Percentiles rank a stretch among this genome's conserved stretches.
Evolutionary conservation across 148 eudicot genomes (phyloP).

Genomic region (Camellia granthamiana): DNA sequence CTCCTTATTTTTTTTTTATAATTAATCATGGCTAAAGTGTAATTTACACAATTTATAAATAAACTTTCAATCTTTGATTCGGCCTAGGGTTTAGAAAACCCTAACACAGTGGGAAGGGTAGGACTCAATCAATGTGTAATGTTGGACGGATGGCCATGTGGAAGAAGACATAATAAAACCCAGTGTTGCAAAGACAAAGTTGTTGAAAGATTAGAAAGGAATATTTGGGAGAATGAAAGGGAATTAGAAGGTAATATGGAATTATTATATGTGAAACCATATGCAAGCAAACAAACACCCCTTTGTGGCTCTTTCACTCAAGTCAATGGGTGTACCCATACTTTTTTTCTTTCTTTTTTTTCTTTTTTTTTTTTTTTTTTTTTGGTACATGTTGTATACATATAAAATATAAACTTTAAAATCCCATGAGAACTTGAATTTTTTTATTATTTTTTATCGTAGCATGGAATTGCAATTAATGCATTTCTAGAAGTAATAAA

Average conservation of each 20-base stretch:
- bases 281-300: constrained; percentile 31
- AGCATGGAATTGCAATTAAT: constrained; percentile 19
- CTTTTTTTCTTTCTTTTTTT: no score
- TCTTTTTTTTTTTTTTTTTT: no score
- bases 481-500: constrained; percentile 3
- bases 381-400: neutral
- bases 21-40: no score
- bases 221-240: constrained; percentile 56
- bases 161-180: constrained; percentile 49
- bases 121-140: constrained; percentile 34
- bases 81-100: constrained; percentile 50
- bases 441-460: neutral
- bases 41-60: no score
- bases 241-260: constrained; percentile 52
- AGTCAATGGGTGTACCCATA: constrained; percentile 29
- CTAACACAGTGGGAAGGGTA: constrained; percentile 15
- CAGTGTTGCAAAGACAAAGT: constrained; percentile 49
- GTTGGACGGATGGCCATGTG: constrained; percentile 28
- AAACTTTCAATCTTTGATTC: constrained; percentile 26
- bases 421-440: neutral
- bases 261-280: constrained; percentile 25
- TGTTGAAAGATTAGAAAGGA: constrained; percentile 54
- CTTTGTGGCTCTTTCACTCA: constrained; percentile 27
- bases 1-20: no score
- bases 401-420: neutral